phyloP scores from a whole-genome alignment of 192 early-diverging fungal species.

The Gaertneriomyces sp. region DNA sequence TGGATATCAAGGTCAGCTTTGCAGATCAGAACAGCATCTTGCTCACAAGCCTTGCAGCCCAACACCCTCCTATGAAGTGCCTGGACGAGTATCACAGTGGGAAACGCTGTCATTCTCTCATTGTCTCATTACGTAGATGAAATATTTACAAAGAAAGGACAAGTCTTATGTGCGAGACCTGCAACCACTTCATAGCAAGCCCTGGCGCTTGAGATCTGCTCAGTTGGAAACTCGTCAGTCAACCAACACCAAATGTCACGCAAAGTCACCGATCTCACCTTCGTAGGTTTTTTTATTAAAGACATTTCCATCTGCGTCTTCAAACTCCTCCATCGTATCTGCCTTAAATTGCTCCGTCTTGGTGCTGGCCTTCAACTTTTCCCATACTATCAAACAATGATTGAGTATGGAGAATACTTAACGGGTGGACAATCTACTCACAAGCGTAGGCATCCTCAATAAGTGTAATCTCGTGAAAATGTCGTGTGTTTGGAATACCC shows the following conservation, averaged over 20 bases:
- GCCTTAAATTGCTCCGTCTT: conserved; percentile 65
- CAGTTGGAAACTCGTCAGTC: not conserved
- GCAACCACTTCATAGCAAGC: conserved; percentile 17
- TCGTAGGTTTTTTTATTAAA: conserved; percentile 62
- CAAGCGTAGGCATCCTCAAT: conserved; percentile 88
- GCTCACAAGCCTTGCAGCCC: no score
- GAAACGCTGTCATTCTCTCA: no score
- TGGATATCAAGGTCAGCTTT: no score
- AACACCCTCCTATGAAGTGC: no score
- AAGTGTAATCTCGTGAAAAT: conserved; percentile 85
- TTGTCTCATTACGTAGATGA: not conserved
- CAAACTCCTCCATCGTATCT: conserved; percentile 83
- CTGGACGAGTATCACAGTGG: no score
- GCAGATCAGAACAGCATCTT: no score
- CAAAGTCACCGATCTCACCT: conserved; percentile 25
- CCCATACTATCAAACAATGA: conserved; percentile 64
- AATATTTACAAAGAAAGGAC: not conserved
- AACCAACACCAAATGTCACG: not conserved
- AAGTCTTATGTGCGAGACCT: not conserved
- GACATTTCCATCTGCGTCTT: conserved; percentile 74
- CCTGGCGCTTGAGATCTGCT: conserved; percentile 34
- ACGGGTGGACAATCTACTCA: conserved; percentile 40
- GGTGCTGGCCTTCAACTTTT: conserved; percentile 69
- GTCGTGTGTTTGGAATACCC: conserved; percentile 85
- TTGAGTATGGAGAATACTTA: not conserved